phyloP scores from a whole-genome alignment of 2,329 filamentous ascomycete species.

The Neobulgaria alba region DNA sequence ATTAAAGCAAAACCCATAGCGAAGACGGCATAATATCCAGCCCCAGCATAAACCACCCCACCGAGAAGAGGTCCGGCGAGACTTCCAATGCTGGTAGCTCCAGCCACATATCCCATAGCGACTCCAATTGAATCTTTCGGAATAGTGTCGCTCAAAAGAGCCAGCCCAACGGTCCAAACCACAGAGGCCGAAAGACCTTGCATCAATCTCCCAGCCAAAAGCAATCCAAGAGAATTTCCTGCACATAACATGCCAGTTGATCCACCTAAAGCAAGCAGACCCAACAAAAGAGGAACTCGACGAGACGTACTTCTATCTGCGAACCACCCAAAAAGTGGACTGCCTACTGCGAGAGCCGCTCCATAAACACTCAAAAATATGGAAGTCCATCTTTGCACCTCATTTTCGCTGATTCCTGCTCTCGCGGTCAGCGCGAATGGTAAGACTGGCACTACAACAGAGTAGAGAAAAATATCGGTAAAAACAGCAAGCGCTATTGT shows the following conservation, averaged over 20 bases:
- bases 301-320: constrained; percentile 55
- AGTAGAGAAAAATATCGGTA: constrained; percentile 52
- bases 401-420: constrained; percentile 39
- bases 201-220: constrained; percentile 54
- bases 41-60: constrained; percentile 55
- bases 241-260: constrained; percentile 60
- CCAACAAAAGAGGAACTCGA: constrained; percentile 52
- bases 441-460: constrained; percentile 59
- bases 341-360: constrained; percentile 51
- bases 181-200: constrained; percentile 63
- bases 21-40: constrained; percentile 53
- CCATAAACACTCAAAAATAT: constrained; percentile 67
- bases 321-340: constrained; percentile 39
- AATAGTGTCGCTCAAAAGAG: constrained; percentile 62
- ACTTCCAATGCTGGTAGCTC: constrained; percentile 49
- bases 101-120: constrained; percentile 22
- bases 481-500: constrained; percentile 22
- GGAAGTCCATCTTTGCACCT: constrained; percentile 61
- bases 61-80: constrained; percentile 59
- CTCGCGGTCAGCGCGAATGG: constrained; percentile 55
- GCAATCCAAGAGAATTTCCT: constrained; percentile 49
- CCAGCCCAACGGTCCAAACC: constrained; percentile 66
- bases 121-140: constrained; percentile 29
- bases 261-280: constrained; percentile 38
- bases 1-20: constrained; percentile 49